Percentiles rank a stretch among this genome's conserved stretches.
Conservation (phyloP, 83 land plant species). For the Picea engelmannii region DNA sequence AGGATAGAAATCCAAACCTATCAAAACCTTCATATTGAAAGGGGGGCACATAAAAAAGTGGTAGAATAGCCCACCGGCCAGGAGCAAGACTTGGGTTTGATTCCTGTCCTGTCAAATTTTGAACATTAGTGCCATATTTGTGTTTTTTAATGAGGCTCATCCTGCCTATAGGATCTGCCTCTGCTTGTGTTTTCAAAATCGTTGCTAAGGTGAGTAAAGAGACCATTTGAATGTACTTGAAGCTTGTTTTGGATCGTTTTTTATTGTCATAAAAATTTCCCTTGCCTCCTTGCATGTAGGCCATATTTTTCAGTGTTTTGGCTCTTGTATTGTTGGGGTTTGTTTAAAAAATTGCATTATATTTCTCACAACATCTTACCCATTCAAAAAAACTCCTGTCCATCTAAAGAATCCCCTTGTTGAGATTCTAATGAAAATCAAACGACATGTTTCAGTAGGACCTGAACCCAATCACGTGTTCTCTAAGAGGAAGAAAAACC, state of each 20-base stretch:
- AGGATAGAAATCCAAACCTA: too few species aligned
- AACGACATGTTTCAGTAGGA: constrained; percentile 10
- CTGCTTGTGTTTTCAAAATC: too few species aligned
- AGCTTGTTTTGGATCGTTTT: not conserved
- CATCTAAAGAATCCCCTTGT: not conserved
- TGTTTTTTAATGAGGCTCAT: too few species aligned
- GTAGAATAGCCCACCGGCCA: too few species aligned
- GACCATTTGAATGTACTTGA: not conserved
- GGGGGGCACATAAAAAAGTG: too few species aligned
- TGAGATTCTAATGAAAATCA: not conserved
- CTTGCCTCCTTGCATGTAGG: not conserved
- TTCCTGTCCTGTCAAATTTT: too few species aligned
- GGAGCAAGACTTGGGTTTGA: too few species aligned
- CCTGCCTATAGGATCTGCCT: too few species aligned
- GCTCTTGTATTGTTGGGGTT: not conserved
- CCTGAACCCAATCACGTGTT: not conserved
- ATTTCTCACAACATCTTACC: too few species aligned
- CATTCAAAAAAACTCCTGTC: not conserved
- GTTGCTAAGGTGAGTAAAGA: too few species aligned
- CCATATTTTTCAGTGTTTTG: not conserved
- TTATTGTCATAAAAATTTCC: not conserved
- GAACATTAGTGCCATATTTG: too few species aligned
- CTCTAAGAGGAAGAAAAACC: not conserved
- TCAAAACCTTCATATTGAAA: too few species aligned
- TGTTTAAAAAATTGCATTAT: not conserved